Conservation (phyloP, 106 monocot species). For the Allium fistulosum region DNA sequence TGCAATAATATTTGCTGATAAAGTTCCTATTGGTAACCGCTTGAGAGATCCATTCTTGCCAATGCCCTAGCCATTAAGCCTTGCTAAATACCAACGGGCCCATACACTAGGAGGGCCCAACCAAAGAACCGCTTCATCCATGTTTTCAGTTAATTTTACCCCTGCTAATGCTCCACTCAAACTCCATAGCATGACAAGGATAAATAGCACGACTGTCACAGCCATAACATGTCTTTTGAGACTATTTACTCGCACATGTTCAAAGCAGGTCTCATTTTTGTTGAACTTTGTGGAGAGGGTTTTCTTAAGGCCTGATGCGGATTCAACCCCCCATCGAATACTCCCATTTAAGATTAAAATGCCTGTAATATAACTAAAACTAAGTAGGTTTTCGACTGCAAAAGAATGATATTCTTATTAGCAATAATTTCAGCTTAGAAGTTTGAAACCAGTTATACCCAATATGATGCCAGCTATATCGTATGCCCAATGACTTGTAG, state of each 20-base stretch:
- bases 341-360: constrained; percentile 65
- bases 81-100: constrained; percentile 75
- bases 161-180: constrained; percentile 36
- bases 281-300: constrained; percentile 9
- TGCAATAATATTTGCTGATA: constrained; percentile 72
- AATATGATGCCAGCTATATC: constrained; percentile 58
- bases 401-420: neutral
- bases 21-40: constrained; percentile 83
- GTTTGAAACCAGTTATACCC: constrained; percentile 28
- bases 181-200: constrained; percentile 30
- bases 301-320: constrained; percentile 35
- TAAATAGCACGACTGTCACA: constrained; percentile 24
- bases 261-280: constrained; percentile 7
- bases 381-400: neutral
- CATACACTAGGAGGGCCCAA: constrained; percentile 75
- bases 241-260: constrained; percentile 32
- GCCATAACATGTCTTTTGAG: constrained; percentile 16
- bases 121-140: constrained; percentile 51
- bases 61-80: constrained; percentile 71
- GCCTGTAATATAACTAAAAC: constrained; percentile 24
- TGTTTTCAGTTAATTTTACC: constrained; percentile 15
- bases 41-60: constrained; percentile 44
- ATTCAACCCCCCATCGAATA: constrained; percentile 47
- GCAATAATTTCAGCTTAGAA: no score
- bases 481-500: constrained; percentile 51